Evolutionary conservation across 1,284 basidiomycete genomes (phyloP).

Genomic region (Takashimella tepidaria): DNA sequence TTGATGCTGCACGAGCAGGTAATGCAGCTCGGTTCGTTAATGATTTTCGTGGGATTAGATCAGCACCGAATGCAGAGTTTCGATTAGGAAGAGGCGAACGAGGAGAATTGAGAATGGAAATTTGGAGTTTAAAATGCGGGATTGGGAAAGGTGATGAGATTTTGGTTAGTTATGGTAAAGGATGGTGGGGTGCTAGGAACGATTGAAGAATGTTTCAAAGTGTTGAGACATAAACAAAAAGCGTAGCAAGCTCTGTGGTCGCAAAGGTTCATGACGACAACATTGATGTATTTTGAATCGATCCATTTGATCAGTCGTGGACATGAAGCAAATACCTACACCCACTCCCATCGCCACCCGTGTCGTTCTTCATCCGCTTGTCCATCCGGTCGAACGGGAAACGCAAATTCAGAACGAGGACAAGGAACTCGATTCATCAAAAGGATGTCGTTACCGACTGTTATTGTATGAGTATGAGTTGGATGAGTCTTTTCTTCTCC

Average conservation of each 20-base stretch:
- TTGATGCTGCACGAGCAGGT: conserved; percentile 67
- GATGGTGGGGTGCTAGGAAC: conserved; percentile 64
- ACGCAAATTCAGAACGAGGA: background rate
- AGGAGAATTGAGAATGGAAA: conserved; percentile 71
- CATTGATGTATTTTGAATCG: background rate
- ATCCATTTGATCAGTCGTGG: no score
- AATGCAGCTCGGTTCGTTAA: conserved; percentile 85
- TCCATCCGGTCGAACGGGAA: conserved; percentile 1
- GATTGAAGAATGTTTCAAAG: background rate
- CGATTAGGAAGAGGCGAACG: conserved; percentile 53
- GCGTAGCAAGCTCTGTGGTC: background rate
- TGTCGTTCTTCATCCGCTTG: conserved; percentile 9
- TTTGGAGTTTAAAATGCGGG: conserved; percentile 58
- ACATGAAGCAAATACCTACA: no score
- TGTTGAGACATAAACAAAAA: background rate
- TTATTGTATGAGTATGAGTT: background rate
- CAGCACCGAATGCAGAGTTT: conserved; percentile 69
- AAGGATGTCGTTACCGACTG: background rate
- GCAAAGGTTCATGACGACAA: background rate
- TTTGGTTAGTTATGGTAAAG: conserved; percentile 84
- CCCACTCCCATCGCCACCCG: conserved; percentile 27
- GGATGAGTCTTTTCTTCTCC: no score
- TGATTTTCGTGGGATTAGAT: conserved; percentile 69
- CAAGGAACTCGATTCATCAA: background rate
- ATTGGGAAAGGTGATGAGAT: conserved; percentile 81